Evolutionary conservation across 2,329 filamentous ascomycete genomes (phyloP).

Genomic region (Phyllosticta citrichinensis): DNA sequence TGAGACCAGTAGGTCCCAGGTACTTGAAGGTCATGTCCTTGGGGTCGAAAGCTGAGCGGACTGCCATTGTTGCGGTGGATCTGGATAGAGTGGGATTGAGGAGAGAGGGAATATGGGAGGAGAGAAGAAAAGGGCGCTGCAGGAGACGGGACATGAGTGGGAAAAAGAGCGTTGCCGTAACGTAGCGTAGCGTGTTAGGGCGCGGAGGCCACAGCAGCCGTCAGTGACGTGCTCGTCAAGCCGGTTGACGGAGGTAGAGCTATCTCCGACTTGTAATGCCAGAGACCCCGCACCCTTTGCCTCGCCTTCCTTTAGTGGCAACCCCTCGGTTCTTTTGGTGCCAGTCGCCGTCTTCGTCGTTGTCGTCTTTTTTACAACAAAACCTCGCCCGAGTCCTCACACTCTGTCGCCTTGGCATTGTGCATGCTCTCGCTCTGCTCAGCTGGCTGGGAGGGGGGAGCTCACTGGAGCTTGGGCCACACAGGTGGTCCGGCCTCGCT

Average conservation of each 20-base stretch:
- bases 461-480: too few species aligned
- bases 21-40: conserved; percentile 40
- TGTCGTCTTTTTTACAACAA: too few species aligned
- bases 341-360: too few species aligned
- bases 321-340: too few species aligned
- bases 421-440: too few species aligned
- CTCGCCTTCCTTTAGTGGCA: too few species aligned
- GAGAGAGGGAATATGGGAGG: not conserved
- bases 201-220: too few species aligned
- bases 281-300: too few species aligned
- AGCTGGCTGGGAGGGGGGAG: too few species aligned
- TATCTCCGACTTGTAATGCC: conserved; percentile 1
- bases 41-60: conserved; percentile 40
- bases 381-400: too few species aligned
- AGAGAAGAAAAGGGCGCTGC: not conserved
- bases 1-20: conserved; percentile 38
- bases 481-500: too few species aligned
- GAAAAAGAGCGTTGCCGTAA: conserved; percentile 2
- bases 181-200: not conserved
- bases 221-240: not conserved
- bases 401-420: too few species aligned
- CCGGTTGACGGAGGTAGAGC: not conserved
- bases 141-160: not conserved
- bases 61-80: conserved; percentile 12
- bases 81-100: not conserved